phyloP scores from a whole-genome alignment of 1,284 basidiomycete species.

The Leccinum insigne region DNA sequence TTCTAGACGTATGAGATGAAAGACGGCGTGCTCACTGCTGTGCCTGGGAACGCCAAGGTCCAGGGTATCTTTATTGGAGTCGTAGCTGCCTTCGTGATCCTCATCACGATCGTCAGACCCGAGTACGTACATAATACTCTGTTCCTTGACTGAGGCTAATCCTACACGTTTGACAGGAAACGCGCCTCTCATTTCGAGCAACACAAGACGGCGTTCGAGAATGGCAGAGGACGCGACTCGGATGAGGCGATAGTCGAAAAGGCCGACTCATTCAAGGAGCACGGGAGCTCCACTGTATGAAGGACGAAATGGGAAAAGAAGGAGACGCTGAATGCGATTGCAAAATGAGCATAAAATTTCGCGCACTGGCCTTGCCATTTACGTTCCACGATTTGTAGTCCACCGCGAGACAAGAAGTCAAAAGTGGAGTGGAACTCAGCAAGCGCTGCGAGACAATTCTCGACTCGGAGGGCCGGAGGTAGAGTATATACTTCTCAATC shows the following conservation, averaged over 20 bases:
- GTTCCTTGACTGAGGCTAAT: neutral
- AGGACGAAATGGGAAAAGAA: neutral
- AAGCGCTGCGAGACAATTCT: too few relatives aligned
- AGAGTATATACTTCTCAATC: too few relatives aligned
- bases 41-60: conserved; percentile 83
- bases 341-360: too few relatives aligned
- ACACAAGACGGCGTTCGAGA: conserved; percentile 76
- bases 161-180: conserved; percentile 43
- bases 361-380: too few relatives aligned
- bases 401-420: too few relatives aligned
- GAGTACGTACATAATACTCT: conserved; percentile 48
- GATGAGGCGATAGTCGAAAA: conserved; percentile 28
- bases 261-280: neutral
- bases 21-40: conserved; percentile 44
- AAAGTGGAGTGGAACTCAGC: too few relatives aligned
- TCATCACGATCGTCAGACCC: conserved; percentile 70
- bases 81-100: conserved; percentile 57
- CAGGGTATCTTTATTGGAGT: conserved; percentile 87
- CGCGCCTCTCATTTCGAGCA: conserved; percentile 85
- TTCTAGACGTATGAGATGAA: conserved; percentile 52
- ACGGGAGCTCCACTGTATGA: conserved; percentile 8
- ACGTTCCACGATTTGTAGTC: too few relatives aligned
- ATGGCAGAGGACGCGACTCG: conserved; percentile 57
- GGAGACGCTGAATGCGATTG: too few relatives aligned
- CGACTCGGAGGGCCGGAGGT: too few relatives aligned